phyloP scores from a whole-genome alignment of 208 protist genomes.

The Novymonas esmeraldas region DNA sequence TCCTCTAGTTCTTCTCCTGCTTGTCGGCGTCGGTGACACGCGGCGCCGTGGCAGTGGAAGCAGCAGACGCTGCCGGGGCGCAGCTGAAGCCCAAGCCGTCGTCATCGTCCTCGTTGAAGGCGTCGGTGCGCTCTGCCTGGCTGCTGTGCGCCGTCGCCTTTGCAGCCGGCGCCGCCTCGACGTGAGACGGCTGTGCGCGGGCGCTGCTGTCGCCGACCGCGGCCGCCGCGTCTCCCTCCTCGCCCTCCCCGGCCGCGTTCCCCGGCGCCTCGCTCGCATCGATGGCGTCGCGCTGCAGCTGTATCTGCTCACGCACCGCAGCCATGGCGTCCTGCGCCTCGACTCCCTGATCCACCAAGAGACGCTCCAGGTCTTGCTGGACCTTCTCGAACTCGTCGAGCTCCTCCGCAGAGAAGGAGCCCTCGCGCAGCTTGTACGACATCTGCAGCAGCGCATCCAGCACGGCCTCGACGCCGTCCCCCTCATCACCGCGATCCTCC shows the following conservation, averaged over 20 bases:
- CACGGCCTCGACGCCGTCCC: slow-evolving; percentile 20
- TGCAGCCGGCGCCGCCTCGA: neutral
- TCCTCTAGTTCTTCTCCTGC: neutral
- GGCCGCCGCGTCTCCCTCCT: slow-evolving; percentile 13
- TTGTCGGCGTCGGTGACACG: neutral
- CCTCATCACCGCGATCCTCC: slow-evolving; percentile 19
- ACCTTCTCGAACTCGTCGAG: slow-evolving; percentile 49
- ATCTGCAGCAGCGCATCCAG: slow-evolving; percentile 50
- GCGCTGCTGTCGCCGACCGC: neutral
- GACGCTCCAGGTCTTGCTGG: slow-evolving; percentile 25
- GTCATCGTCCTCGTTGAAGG: slow-evolving; percentile 36
- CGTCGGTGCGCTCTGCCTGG: slow-evolving; percentile 7
- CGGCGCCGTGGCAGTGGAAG: neutral
- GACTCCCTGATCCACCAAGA: slow-evolving; percentile 15
- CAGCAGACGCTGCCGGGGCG: neutral
- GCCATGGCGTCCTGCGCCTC: slow-evolving; percentile 42
- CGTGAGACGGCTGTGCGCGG: neutral
- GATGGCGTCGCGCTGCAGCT: slow-evolving; percentile 38
- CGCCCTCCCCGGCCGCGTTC: no score
- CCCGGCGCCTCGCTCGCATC: slow-evolving; percentile 7
- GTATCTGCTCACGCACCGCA: slow-evolving; percentile 58
- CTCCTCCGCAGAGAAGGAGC: slow-evolving; percentile 39
- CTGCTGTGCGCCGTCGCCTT: neutral
- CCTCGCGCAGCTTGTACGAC: slow-evolving; percentile 54
- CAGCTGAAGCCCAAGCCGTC: slow-evolving; percentile 18